Evolutionary conservation across 257 asterid genomes (phyloP), one percentile per base, ranked within the genome.

Genomic region (Rauvolfia tetraphylla): DNA sequence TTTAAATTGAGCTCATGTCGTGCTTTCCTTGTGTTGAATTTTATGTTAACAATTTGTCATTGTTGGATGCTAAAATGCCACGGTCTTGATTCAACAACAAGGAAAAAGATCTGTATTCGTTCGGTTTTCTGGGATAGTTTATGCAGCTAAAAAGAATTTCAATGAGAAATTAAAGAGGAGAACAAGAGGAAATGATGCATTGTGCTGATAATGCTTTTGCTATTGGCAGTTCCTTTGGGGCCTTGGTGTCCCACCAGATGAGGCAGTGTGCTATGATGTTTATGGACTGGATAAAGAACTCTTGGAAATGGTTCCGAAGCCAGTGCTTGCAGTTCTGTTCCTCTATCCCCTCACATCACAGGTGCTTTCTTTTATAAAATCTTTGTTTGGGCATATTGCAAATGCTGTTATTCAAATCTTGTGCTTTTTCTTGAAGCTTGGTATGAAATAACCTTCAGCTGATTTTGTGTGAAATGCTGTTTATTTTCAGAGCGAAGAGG

Each of bases 241-340:
- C 33, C 97, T 92, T 76, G 99, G 99, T 67, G 96, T 92, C 42
- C 81, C 87, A 51, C 83, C 87, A 27, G 87, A 82, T 1, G 92
- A 90, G 89, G 96, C 87, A 15, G 97, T 90, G 89, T 95, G 99
- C 90, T 86, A 51, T 79, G 97, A 95, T 87, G 99, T 95, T 65
- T 91, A 89, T 79, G 99, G 99, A 72, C 90, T 95, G 78, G 99
- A 95, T 81, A 96, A 86, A 68, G 98, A 90, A 58, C 96, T 93
- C 63, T 59, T 95, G 88, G 98, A 83, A 78, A 91, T 93, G 98
- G 99, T 95, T 59, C 99, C 99, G 0, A 84, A 90, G 89, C 99
- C 98, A 15, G 97, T 92, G 25, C 92, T 92, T 0, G 96, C 99
- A 2, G 98, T 95, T 48, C 75, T 95, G 82, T 89, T 91, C 78